Evolutionary conservation across 208 protist genomes (phyloP).

Genomic region (Trypanosomatidae sp.): DNA sequence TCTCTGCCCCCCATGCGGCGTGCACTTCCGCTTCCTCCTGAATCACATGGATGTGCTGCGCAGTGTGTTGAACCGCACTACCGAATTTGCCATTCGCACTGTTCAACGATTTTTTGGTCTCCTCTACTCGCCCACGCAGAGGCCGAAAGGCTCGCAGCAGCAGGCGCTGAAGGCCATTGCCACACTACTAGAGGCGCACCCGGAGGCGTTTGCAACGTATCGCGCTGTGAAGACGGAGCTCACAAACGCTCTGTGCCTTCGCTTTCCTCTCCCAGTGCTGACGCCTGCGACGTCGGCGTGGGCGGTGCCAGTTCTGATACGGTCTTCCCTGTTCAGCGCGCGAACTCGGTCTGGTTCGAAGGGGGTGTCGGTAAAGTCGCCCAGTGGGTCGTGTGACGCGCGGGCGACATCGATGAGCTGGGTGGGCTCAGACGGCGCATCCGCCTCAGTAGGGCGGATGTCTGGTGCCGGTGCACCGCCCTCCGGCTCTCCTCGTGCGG

Average conservation of each 20-base stretch:
- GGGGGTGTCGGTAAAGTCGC: not conserved
- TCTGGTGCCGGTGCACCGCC: not conserved
- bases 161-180: conserved; percentile 32
- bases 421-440: not conserved
- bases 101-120: conserved; percentile 63
- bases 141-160: conserved; percentile 16
- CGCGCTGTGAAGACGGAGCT: conserved; percentile 48
- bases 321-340: conserved; percentile 1
- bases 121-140: conserved; percentile 28
- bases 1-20: conserved; percentile 47
- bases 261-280: conserved; percentile 36
- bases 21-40: conserved; percentile 58
- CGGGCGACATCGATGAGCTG: not conserved
- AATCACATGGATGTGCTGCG: conserved; percentile 63
- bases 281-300: conserved; percentile 15
- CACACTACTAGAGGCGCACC: conserved; percentile 33
- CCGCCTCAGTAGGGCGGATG: not conserved
- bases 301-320: conserved; percentile 22
- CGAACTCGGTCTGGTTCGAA: not conserved
- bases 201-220: conserved; percentile 47
- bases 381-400: not conserved
- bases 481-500: not conserved
- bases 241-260: conserved; percentile 38
- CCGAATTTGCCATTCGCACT: conserved; percentile 67
- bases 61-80: conserved; percentile 48